phyloP scores from a whole-genome alignment of 495 filamentous ascomycete genomes.

The Aspergillus nanangensis region DNA sequence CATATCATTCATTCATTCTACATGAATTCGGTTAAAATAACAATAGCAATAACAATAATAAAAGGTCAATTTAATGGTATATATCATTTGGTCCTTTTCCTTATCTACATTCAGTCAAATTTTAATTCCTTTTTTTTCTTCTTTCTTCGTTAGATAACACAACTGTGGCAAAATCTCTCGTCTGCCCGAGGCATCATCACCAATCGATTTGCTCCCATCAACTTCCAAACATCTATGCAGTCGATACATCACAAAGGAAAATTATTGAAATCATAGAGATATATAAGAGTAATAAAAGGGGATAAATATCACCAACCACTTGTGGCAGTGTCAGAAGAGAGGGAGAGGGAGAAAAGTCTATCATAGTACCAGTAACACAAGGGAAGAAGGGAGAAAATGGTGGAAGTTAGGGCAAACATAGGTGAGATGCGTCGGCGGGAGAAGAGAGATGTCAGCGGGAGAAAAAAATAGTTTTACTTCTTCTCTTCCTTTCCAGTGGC shows the following conservation, averaged over 20 bases:
- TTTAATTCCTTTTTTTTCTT: no score
- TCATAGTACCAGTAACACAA: constrained; percentile 22
- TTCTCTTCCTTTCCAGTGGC: constrained; percentile 26
- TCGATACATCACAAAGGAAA: constrained; percentile 3
- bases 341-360: constrained; percentile 17
- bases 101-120: no score
- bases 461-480: constrained; percentile 5
- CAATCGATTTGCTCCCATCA: not conserved
- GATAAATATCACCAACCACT: not conserved
- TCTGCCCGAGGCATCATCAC: not conserved
- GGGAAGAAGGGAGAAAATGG: constrained; percentile 7
- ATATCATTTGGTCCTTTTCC: not conserved
- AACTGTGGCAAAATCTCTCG: no score
- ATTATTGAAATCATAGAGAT: constrained; percentile 1
- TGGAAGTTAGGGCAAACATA: no score
- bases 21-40: no score
- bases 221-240: constrained; percentile 8
- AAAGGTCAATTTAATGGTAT: not conserved
- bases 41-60: no score
- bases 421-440: no score
- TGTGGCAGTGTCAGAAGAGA: not conserved
- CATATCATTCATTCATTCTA: no score
- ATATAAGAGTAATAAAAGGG: constrained; percentile 3
- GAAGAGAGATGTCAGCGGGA: not conserved
- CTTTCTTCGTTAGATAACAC: no score